Evolutionary conservation across 495 filamentous ascomycete genomes (phyloP), one percentile per base, ranked within the genome.

Genomic region (Aspergillus sclerotioniger): DNA sequence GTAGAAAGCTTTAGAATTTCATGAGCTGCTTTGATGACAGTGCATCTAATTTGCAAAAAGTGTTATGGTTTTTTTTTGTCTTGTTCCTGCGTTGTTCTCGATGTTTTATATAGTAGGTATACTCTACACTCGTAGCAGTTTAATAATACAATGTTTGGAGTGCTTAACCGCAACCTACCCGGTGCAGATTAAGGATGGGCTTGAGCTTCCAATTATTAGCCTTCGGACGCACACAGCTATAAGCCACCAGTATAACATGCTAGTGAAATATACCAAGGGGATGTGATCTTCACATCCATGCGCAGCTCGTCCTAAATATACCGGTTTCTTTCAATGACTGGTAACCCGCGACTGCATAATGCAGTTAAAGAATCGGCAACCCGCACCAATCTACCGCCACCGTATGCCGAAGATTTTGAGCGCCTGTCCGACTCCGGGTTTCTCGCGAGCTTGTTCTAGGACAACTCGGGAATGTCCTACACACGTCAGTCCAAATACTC

Each of bases 321-420:
- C 25, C 25, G 25, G 2, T 25, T 25, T 25, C 2, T 5, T 25
- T 25, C 25, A 25, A 25, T 25, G 25, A 25, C 25, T 25, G 25
- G n/a, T 6, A 37, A 9, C 9, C 33, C 33, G 33, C 33, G 3
- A 8, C 33, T 37, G 33, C 33, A 37, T 9, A 25, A 25, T 25
- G 25, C 25, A 5, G 25, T 5, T 25, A 25, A 25, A 25, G 25
- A 5, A 25, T 25, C 25, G 2, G 25, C 25, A 3, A 25, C 2
- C 25, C 2, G 25, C 25, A 16, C 6, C 46, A 16, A 17, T 46
- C 73, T 66, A 82, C n/a, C 76, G 74, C 78, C 77, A 82, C 57
- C 78, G 77, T 28, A 82, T 77, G 46, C 80, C 80, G 28, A 82
- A 75, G 19, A 82, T 69, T 56, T 77, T 80, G 62, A 82, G 53